Base-by-base conservation (phyloP, 352 stramenopile genomes). In the Phytophthora megakarya region DNA sequence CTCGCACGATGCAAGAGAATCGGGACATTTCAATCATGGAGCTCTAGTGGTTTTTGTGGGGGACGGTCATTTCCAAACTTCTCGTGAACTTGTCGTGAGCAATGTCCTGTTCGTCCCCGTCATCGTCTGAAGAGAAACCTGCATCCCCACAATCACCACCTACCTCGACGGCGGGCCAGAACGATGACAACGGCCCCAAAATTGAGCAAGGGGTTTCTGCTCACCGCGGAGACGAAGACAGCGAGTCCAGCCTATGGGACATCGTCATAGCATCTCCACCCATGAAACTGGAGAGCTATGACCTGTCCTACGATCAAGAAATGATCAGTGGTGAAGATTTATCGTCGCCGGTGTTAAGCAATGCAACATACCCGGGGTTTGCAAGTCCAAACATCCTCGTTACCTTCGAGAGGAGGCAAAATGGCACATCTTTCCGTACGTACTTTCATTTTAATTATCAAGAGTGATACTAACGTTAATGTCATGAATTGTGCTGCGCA, bases 21-120 rank as follows among this genome's bases (percentile, higher is more conserved):
- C 10, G 12, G 13, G n/a, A 35, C 30, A 35, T 35, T 35, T 35
- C 30, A 7, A 35, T 35, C 30, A 61, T 60, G 40, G 44, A 63
- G 51, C 64, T 10, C 61, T 39, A 30, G 82, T 72, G 49, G 16
- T 15, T 45, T 7, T 53, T 0, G 12, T 19, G 18, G 39, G 23
- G 26, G 39, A 45, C 15, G 61, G 18, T 76, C 70, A 55, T 70
- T 80, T 52, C 28, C 58, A 21, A 70, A 87, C 6, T 54, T 76
- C 13, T 37, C 48, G 15, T 78, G 82, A 25, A 75, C 80, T 22
- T 71, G 38, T 49, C n/a, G 74, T 95, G 12, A 71, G 78, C 26
- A 66, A 98, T 39, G 73, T 64, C 49, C 81, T 81, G 38, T 89
- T 86, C 26, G 78, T 95, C 55, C 77, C 88, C 55, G 7, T 54